Base-by-base conservation (phyloP, 495 filamentous ascomycete genomes). In the Aspergillus asperescens region DNA sequence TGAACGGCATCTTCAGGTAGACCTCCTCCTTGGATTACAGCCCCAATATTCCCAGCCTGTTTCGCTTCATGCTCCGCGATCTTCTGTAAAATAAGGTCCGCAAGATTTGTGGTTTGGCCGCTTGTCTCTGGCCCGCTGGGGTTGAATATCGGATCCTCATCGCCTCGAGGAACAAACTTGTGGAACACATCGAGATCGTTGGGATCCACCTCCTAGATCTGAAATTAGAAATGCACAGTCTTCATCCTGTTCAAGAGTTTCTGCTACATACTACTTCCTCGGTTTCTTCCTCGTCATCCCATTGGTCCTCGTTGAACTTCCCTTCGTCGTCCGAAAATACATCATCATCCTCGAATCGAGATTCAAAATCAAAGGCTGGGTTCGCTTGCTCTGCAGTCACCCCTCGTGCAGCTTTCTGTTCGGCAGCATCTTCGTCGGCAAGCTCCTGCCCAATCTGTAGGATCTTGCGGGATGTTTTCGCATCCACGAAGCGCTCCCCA, bases 31-130 rank as follows among this genome's bases (percentile, higher is more conserved):
- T 79, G 72, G 23, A 75, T 62, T 53, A 62, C 57, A 4, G 74
- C 63, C 45, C 63, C 49, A 16, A 63, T 50, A 56, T 72, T 47
- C 10, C 72, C 62, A 6, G 77, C 68, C 55, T 82, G 75, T 12
- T 76, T 81, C 1, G 88, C 86, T 74, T 99, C 94, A 62, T 93
- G 87, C 53, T 85, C 85, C 9, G 90, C 90, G 60, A 99, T 99
- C 71, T 94, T 95, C 58, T 89, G 82, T 12, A 99, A 71, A 47
- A 96, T 96, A 45, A 97, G 69, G 59, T 93, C 93, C 25, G 94
- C 88, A 43, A 99, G 77, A 61, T 95, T 92, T 47, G 87, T 89
- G 9, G 82, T 78, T 40, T 76, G 71, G 9, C 73, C 74, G 37
- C 75, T 71, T 15, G 66, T 65, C n/a, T 61, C 66, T 4, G 69